Evolutionary conservation across 257 asterid genomes (phyloP), one percentile per base, ranked within the genome.

Genomic region (Solanum sparsipilum): DNA sequence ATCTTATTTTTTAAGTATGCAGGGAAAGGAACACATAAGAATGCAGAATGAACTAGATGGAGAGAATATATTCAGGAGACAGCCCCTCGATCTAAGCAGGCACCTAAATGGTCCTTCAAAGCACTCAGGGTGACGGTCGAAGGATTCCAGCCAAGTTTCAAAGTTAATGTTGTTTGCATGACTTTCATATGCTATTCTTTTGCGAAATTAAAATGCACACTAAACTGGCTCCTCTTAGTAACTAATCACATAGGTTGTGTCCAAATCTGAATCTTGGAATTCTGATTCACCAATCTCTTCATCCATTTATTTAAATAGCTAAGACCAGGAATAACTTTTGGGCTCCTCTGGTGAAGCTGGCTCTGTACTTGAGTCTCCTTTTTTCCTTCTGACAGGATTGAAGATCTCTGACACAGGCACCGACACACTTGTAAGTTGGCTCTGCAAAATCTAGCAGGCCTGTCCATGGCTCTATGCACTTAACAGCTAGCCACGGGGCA

Each of bases 371-470:
- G 82, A 78, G 82, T 79, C 84, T 78, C 87, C 84, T 86, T 86
- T 90, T 87, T 89, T 84, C 83, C 91, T 84, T 84, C 91, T 88
- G n/a, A 88, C 38, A 83, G 31, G 89, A 88, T 32, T 86, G 92
- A 73, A 88, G 23, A 78, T 41, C 36, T 78, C 36, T 41, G 34
- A 8, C 60, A 41, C 5, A 41, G 5, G 38, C 65, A 3, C 4
- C 7, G 63, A 9, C 9, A 78, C 84, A 41, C 63, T 78, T 39
- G 84, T 76, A 25, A 39, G 63, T 39, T 39, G 23, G 63, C 60
- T 76, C 21, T 38, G 13, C 6, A 39, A 78, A n/a, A 7, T 78
- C 84, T 76, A 76, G 36, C 29, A n/a, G n/a, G 84, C 63, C 84
- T 41, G 63, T 78, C 35, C 63, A 7, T 39, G 36, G 13, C 65